Base-by-base conservation (phyloP, 768 basidiomycete species). In the Amanita fuliginea region DNA sequence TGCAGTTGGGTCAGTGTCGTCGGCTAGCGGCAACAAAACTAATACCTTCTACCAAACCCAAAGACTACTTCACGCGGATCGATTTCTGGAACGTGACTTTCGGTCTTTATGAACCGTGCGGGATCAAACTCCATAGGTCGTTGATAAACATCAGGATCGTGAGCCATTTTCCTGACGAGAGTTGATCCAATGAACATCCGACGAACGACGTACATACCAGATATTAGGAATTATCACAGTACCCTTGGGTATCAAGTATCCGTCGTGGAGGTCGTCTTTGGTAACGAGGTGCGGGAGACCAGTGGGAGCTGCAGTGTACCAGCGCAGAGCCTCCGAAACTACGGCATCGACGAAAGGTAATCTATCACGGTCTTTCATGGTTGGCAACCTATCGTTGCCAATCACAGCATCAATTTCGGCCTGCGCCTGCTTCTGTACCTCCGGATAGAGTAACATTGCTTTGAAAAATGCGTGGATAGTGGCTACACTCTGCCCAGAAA, bases 21-120 rank as follows among this genome's bases (percentile, higher is more conserved):
- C 22, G 5, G 11, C 28, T 30, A 28, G n/a, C 28, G 16, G 47
- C 26, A 18, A 18, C 22, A 35, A 24, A 33, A 42, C 18, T 43
- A 54, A 44, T 37, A 61, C 67, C 78, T 70, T 56, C 78, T 60
- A 28, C 76, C 78, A 44, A 77, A 80, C 2, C 78, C 78, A 51
- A 78, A 81, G 46, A 69, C 72, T 33, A 71, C 57, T 4, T 61
- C 59, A n/a, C 67, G 67, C 10, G 77, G 73, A 45, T 77, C 75
- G 11, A 41, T 53, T 51, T 75, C 69, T 6, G 69, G 63, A 22
- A 62, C 55, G 18, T 64, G 57, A 8, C 62, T 62, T 14, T 57
- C 64, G 2, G 30, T 67, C 55, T 57, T 52, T n/a, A 78, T 59
- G 61, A 74, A 76, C 8, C 76, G 65, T 21, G 70, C 69, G 1